These are phyloP conservation scores for Fraxinus ornus DNA, from an alignment of 305 asterid genomes.

Conservation along the genomic window DNA sequence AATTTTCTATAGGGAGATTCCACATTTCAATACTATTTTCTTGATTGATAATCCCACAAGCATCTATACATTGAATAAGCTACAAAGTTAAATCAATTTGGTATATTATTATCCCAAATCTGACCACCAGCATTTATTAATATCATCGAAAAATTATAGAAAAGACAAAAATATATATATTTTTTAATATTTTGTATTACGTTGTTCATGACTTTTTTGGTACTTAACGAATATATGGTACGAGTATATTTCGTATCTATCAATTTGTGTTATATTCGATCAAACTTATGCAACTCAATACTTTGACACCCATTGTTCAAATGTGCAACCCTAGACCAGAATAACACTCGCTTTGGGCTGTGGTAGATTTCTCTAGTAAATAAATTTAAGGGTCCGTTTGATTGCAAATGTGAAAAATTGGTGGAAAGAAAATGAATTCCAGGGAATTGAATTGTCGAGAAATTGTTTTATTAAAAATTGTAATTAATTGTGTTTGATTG, in stretches of 20 bases:
- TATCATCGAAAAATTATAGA: neutral
- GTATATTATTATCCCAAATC: neutral
- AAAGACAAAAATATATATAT: neutral
- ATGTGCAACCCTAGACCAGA: too few species aligned
- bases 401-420: too few species aligned
- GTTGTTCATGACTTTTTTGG: too few species aligned
- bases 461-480: too few species aligned
- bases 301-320: too few species aligned
- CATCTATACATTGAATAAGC: neutral
- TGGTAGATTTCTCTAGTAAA: neutral
- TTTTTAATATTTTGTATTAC: too few species aligned
- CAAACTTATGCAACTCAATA: too few species aligned
- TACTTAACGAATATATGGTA: too few species aligned
- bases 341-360: neutral
- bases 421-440: too few species aligned
- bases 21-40: neutral
- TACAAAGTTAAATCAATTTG: neutral
- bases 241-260: neutral
- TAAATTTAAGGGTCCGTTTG: neutral
- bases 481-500: too few species aligned
- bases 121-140: neutral
- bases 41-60: neutral
- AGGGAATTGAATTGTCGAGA: too few species aligned
- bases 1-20: neutral
- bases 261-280: neutral